phyloP scores from a whole-genome alignment of 2,329 filamentous ascomycete species.

The Ophiostoma novo-ulmi region DNA sequence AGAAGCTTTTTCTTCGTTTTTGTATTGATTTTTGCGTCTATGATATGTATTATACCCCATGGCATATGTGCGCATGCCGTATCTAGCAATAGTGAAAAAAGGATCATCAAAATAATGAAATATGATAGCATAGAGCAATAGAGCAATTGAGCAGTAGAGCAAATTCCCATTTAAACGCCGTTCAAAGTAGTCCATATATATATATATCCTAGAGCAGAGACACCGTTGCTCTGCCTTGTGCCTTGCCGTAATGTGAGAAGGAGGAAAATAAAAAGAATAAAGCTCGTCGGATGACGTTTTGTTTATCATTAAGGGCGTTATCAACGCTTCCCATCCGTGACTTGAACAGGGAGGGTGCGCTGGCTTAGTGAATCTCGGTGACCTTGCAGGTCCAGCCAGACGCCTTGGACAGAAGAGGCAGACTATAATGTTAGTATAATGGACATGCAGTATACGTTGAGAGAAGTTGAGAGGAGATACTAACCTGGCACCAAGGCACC shows the following conservation, averaged over 20 bases:
- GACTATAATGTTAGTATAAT: slow-evolving; percentile 44
- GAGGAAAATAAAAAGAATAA: not conserved
- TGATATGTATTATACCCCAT: slow-evolving; percentile 3
- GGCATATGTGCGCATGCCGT: not conserved
- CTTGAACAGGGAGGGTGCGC: not conserved
- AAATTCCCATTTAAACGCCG: slow-evolving; percentile 19
- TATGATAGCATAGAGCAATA: not conserved
- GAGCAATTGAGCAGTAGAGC: slow-evolving; percentile 16
- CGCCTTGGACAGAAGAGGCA: slow-evolving; percentile 73
- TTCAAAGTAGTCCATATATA: slow-evolving; percentile 13
- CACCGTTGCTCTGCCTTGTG: not conserved
- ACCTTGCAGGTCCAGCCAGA: slow-evolving; percentile 91
- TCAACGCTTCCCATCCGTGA: not conserved
- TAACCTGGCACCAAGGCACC: slow-evolving; percentile 95
- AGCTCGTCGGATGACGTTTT: slow-evolving; percentile 1
- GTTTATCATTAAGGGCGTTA: slow-evolving; percentile 4
- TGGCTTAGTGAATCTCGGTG: slow-evolving; percentile 55
- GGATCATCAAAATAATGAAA: not conserved
- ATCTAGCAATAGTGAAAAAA: not conserved
- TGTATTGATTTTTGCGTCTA: not conserved
- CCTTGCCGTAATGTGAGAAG: slow-evolving; percentile 3
- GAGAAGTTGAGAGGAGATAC: slow-evolving; percentile 32
- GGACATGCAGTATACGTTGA: slow-evolving; percentile 7
- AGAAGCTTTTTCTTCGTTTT: not conserved
- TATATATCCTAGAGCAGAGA: slow-evolving; percentile 1